phyloP scores from a whole-genome alignment of 2,329 filamentous ascomycete species.

The Colletotrichum limetticola region DNA sequence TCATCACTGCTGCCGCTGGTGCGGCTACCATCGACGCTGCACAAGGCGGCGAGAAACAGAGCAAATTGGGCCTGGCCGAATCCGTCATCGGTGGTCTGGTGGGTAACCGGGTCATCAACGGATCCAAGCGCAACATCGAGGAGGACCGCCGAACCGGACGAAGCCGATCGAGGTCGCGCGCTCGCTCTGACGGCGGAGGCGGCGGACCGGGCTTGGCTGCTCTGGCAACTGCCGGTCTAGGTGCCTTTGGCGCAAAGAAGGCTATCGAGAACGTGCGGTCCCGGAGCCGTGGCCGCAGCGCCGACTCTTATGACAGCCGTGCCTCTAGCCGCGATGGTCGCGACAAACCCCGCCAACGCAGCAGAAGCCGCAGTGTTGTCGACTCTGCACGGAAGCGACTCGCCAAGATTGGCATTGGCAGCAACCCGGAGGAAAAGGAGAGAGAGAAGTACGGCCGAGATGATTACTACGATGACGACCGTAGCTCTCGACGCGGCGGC shows the following conservation, averaged over 20 bases:
- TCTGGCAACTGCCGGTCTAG: conserved; percentile 70
- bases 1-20: conserved; percentile 87
- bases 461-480: conserved; percentile 55
- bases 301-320: conserved; percentile 57
- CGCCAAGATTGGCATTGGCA: conserved; percentile 70
- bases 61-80: conserved; percentile 86
- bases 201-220: conserved; percentile 67
- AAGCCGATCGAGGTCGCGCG: conserved; percentile 76
- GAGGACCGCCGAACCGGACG: conserved; percentile 69
- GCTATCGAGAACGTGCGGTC: conserved; percentile 61
- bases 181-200: conserved; percentile 62
- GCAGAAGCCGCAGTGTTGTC: conserved; percentile 74
- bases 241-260: conserved; percentile 72
- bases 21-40: conserved; percentile 88
- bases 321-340: conserved; percentile 21
- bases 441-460: conserved; percentile 49
- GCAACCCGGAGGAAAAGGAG: conserved; percentile 54
- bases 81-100: conserved; percentile 90
- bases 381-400: conserved; percentile 70
- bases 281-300: conserved; percentile 63
- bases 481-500: conserved; percentile 48
- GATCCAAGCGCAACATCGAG: conserved; percentile 74
- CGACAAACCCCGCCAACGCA: conserved; percentile 44
- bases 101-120: conserved; percentile 87
- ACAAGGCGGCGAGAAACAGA: conserved; percentile 75